These are phyloP conservation scores for Apophysomyces variabilis DNA, from an alignment of 371 early-diverging fungal genomes.

Conservation along the genomic window DNA sequence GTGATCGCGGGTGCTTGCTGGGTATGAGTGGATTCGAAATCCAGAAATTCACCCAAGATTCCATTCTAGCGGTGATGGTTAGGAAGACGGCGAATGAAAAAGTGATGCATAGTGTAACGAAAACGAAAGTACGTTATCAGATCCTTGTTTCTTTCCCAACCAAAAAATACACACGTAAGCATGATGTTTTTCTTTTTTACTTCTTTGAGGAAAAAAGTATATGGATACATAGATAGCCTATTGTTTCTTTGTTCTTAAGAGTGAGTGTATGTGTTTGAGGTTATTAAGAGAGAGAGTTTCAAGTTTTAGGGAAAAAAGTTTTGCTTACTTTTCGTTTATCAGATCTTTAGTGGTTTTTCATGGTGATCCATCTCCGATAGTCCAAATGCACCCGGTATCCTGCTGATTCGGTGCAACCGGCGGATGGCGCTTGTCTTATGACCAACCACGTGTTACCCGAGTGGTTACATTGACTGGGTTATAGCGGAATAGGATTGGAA, in stretches of 20 bases:
- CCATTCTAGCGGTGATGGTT: not conserved
- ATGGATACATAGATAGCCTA: not conserved
- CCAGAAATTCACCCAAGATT: too few relatives aligned
- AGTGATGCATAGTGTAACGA: constrained; percentile 10
- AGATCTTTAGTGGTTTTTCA: not conserved
- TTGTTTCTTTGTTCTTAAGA: not conserved
- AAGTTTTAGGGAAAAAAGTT: not conserved
- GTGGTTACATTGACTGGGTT: constrained; percentile 1
- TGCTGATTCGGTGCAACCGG: constrained; percentile 12
- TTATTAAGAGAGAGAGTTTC: not conserved
- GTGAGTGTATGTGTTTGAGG: not conserved
- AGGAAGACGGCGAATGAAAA: not conserved
- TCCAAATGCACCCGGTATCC: constrained; percentile 10
- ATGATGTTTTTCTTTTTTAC: not conserved
- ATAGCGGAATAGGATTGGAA: constrained; percentile 2
- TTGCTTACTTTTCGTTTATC: constrained; percentile 6
- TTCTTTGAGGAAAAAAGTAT: too few relatives aligned
- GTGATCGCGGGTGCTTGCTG: too few relatives aligned
- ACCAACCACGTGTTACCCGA: constrained; percentile 5
- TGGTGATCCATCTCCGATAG: constrained; percentile 4
- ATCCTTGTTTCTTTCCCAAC: constrained; percentile 1
- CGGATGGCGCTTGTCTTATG: constrained; percentile 6
- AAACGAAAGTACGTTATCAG: constrained; percentile 6
- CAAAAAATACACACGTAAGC: not conserved
- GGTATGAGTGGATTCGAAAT: too few relatives aligned